These are phyloP conservation scores for Didymella segeticola DNA, from an alignment of 2,329 filamentous ascomycete species.

Conservation along the genomic window DNA sequence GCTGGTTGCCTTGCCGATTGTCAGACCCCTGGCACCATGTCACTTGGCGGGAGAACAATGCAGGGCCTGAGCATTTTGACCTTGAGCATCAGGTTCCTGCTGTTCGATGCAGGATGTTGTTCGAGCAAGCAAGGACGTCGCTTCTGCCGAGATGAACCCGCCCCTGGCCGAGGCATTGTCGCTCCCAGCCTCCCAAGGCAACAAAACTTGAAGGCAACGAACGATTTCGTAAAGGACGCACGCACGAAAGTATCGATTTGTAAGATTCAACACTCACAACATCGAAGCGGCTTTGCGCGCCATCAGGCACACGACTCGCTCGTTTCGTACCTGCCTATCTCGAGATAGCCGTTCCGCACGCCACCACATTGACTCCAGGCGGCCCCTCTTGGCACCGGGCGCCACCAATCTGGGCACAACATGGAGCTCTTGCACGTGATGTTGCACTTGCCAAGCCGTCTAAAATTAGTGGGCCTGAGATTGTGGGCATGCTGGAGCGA, in stretches of 20 bases:
- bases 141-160: background rate
- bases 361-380: constrained; percentile 11
- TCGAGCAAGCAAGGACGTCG: background rate
- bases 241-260: constrained; percentile 14
- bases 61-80: too few relatives aligned
- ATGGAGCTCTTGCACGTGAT: constrained; percentile 11
- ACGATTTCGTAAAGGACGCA: constrained; percentile 7
- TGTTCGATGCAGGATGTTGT: background rate
- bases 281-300: constrained; percentile 9
- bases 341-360: constrained; percentile 7
- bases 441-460: constrained; percentile 25
- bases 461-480: constrained; percentile 19
- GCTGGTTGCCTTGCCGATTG: background rate
- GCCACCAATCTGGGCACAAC: constrained; percentile 24
- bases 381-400: constrained; percentile 4
- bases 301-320: constrained; percentile 9
- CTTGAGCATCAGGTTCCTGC: too few relatives aligned
- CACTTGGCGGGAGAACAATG: constrained; percentile 2
- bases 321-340: constrained; percentile 14
- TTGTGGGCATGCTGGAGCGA: constrained; percentile 21
- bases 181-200: background rate
- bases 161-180: background rate
- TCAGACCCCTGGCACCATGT: constrained; percentile 2
- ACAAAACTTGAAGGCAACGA: background rate
- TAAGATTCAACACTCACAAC: constrained; percentile 9